These are phyloP conservation scores for Leonotis leonurus DNA, from an alignment of 257 asterid genomes.

Conservation along the genomic window DNA sequence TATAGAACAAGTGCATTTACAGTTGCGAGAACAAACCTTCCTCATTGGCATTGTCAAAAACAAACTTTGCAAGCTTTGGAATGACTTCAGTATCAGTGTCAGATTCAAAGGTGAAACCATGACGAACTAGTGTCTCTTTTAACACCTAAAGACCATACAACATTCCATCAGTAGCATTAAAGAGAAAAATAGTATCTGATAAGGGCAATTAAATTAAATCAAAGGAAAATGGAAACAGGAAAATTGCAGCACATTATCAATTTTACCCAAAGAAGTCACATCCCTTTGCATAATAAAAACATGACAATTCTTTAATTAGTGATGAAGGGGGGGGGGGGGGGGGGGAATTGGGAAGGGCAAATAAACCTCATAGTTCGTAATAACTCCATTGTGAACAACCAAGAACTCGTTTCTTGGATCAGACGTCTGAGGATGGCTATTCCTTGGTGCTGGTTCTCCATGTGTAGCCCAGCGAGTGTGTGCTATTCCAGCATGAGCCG, in stretches of 20 bases:
- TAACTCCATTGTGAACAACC: slow-evolving; percentile 94
- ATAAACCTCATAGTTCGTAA: slow-evolving; percentile 92
- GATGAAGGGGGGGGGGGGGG: too few relatives aligned
- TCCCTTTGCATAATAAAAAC: not conserved
- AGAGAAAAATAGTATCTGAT: not conserved
- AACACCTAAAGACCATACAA: slow-evolving; percentile 49
- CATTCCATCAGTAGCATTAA: not conserved
- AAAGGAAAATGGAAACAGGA: not conserved
- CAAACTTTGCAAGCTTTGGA: slow-evolving; percentile 95
- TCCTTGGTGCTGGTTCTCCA: slow-evolving; percentile 95
- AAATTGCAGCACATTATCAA: not conserved
- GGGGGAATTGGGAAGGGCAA: not conserved
- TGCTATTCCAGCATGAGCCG: slow-evolving; percentile 89
- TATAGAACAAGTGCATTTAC: not conserved
- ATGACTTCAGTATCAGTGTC: slow-evolving; percentile 98
- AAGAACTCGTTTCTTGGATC: slow-evolving; percentile 69
- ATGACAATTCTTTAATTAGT: not conserved
- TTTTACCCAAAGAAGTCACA: not conserved
- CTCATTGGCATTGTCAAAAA: slow-evolving; percentile 83
- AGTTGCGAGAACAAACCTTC: slow-evolving; percentile 48
- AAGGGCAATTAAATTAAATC: not conserved
- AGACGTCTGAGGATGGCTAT: slow-evolving; percentile 94
- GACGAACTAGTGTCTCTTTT: slow-evolving; percentile 84
- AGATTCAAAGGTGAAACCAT: slow-evolving; percentile 87
- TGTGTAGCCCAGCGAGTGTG: slow-evolving; percentile 99